Base-by-base conservation (phyloP, 768 basidiomycete species). In the Lactifluus pinguis region DNA sequence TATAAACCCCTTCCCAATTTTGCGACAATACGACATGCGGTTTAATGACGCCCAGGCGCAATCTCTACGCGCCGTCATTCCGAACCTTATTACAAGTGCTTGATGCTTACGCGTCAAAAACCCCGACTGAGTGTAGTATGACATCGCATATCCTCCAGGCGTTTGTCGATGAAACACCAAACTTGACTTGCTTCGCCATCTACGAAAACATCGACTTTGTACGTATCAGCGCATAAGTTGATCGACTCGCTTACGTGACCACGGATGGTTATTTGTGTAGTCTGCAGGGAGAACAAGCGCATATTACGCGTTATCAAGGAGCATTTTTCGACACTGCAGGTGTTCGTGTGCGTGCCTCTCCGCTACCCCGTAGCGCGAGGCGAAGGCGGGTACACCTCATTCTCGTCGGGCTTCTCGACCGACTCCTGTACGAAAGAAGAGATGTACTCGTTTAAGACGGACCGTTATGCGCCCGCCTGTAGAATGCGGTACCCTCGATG, bases 401-500 rank as follows among this genome's bases (percentile, higher is more conserved):
- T 2, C 25, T 25, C 25, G 25, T 25, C 25, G 25, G 25, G 25
- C 25, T 25, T 25, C 25, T 25, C 25, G 9, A 52, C 55, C 42
- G 62, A 41, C 13, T 63, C 62, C 32, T 54, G 54, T 7, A 51
- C 59, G 38, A 59, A 56, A n/a, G 54, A 63, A 7, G 59, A 63
- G 5, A 34, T 29, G 10, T 57, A 41, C 38, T 63, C 62, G 42
- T 42, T 53, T 30, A 63, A 63, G 30, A 55, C 54, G 53, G 53
- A 56, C 6, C 62, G 62, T 6, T 63, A 63, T 25, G 62, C 62
- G 1, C 19, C 47, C n/a, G 62, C 59, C 51, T 63, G 59, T 55
- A 61, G 42, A 50, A 50, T 1, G 62, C 62, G 14, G 59, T 63
- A 0, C 62, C 62, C 47, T n/a, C n/a, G n/a, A n/a, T n/a, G n/a